Evolutionary conservation across 495 filamentous ascomycete species (phyloP).

Genomic region (Penicillium lagena): DNA sequence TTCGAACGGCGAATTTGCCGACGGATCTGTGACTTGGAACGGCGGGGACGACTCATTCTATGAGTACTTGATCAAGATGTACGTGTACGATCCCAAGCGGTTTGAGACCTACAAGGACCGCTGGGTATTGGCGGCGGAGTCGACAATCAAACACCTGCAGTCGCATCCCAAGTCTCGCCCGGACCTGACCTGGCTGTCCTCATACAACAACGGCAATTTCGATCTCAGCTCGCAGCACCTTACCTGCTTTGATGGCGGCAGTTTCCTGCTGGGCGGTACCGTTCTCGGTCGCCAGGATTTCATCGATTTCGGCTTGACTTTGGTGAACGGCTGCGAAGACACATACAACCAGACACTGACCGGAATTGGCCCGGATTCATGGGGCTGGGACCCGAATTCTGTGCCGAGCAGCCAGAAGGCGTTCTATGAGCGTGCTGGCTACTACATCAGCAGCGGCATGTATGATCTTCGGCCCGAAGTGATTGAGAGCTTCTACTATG

Average conservation of each 20-base stretch:
- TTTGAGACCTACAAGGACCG: slow-evolving; percentile 61
- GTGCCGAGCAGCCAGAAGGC: slow-evolving; percentile 40
- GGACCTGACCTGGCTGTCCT: slow-evolving; percentile 69
- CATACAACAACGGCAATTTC: slow-evolving; percentile 48
- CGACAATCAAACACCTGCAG: slow-evolving; percentile 62
- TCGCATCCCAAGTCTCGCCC: slow-evolving; percentile 65
- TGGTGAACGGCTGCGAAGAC: slow-evolving; percentile 67
- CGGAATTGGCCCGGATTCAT: slow-evolving; percentile 73
- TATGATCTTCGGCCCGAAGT: slow-evolving; percentile 82
- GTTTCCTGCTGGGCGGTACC: slow-evolving; percentile 78
- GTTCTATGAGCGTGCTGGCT: slow-evolving; percentile 63
- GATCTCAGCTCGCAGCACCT: slow-evolving; percentile 56
- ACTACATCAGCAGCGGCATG: slow-evolving; percentile 55
- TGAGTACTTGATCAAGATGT: slow-evolving; percentile 95
- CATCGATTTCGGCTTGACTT: slow-evolving; percentile 65
- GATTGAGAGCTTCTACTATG: slow-evolving; percentile 85
- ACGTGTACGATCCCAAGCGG: slow-evolving; percentile 65
- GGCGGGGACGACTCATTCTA: slow-evolving; percentile 81
- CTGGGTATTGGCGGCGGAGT: slow-evolving; percentile 75
- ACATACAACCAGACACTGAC: slow-evolving; percentile 67
- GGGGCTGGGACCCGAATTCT: slow-evolving; percentile 56
- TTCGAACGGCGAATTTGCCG: slow-evolving; percentile 56
- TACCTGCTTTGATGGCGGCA: slow-evolving; percentile 82
- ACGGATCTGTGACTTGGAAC: slow-evolving; percentile 69
- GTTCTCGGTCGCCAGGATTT: slow-evolving; percentile 58